Conservation (phyloP, 139 green algal species). For the Micractinium sp. region DNA sequence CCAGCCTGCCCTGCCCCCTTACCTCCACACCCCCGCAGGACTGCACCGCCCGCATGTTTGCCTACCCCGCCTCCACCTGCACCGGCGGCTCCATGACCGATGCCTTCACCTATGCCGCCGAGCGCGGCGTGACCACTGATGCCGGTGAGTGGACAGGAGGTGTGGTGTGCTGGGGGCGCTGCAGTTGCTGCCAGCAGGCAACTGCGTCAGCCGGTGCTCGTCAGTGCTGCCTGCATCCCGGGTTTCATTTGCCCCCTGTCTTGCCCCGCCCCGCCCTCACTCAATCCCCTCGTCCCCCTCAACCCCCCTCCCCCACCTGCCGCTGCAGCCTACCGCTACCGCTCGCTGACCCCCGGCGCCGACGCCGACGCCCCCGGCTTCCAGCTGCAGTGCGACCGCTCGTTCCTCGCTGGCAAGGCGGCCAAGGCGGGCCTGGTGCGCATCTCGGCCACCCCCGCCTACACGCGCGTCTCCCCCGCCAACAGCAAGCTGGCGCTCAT, state of each 20-base stretch:
- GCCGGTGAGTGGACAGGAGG: neutral
- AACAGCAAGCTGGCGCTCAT: neutral
- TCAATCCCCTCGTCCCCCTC: neutral
- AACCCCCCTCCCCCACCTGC: neutral
- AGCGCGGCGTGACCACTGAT: neutral
- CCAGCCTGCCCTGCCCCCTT: too few relatives aligned
- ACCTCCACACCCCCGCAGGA: neutral
- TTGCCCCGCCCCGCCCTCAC: neutral
- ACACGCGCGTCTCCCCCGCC: neutral
- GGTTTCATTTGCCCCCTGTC: neutral
- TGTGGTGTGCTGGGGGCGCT: neutral
- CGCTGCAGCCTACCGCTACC: conserved; percentile 5
- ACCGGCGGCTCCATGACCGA: neutral
- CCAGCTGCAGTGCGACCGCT: neutral
- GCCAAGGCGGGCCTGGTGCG: neutral
- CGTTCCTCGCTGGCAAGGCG: neutral
- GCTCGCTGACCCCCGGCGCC: neutral
- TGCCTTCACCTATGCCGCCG: neutral
- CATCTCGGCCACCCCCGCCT: neutral
- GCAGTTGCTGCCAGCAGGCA: neutral
- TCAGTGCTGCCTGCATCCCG: too few relatives aligned
- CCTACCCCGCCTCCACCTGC: neutral
- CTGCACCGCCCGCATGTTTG: neutral
- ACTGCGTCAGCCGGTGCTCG: neutral
- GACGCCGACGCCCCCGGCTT: neutral